Evolutionary conservation across 2,329 filamentous ascomycete species (phyloP).

Genomic region (Grosmannia penicillata): DNA sequence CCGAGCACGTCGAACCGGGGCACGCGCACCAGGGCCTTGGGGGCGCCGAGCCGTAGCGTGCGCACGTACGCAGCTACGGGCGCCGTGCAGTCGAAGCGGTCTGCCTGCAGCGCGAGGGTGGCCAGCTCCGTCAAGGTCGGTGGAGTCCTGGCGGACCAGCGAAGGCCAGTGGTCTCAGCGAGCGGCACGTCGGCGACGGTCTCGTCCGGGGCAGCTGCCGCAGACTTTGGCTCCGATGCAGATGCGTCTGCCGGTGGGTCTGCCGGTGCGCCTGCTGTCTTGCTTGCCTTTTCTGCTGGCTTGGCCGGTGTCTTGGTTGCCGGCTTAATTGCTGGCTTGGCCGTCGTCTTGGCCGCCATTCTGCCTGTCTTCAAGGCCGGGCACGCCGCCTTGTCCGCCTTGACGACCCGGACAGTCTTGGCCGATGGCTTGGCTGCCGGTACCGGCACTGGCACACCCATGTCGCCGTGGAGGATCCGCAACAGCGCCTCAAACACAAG

Average conservation of each 20-base stretch:
- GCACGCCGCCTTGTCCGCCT: neutral
- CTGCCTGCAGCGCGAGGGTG: constrained; percentile 55
- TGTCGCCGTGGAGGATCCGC: constrained; percentile 45
- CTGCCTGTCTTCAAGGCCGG: neutral
- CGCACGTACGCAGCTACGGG: constrained; percentile 39
- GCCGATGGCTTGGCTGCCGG: neutral
- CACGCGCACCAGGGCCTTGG: constrained; percentile 3
- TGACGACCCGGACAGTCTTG: too few relatives aligned
- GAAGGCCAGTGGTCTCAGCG: too few relatives aligned
- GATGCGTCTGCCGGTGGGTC: neutral
- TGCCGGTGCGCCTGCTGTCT: neutral
- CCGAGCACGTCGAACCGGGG: neutral
- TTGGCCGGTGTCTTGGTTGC: neutral
- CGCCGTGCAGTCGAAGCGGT: constrained; percentile 53
- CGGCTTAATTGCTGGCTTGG: neutral
- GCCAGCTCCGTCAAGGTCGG: constrained; percentile 47
- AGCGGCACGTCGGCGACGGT: neutral
- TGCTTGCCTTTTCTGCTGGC: neutral
- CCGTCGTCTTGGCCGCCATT: neutral
- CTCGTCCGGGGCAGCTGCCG: neutral
- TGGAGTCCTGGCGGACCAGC: constrained; percentile 18
- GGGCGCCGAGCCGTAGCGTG: constrained; percentile 37
- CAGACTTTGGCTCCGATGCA: too few relatives aligned
- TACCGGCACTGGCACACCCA: too few relatives aligned
- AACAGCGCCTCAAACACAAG: constrained; percentile 53